These are phyloP conservation scores for Ophiocordyceps camponoti-leonardi DNA, from an alignment of 2,329 filamentous ascomycete genomes.

Conservation along the genomic window DNA sequence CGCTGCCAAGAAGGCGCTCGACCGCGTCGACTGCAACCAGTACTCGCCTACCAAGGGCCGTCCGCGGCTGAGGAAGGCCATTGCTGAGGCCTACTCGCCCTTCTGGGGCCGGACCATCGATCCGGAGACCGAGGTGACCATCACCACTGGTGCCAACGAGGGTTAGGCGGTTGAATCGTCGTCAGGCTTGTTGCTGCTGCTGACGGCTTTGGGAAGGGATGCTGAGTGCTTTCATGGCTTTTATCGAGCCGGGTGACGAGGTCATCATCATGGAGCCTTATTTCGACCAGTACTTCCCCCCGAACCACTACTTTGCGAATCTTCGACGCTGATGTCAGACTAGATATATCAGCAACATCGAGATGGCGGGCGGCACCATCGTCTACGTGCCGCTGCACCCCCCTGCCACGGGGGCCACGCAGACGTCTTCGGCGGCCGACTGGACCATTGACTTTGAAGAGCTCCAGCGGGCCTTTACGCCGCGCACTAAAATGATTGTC, in stretches of 20 bases:
- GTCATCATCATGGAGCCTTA: slow-evolving; percentile 98
- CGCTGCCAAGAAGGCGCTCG: slow-evolving; percentile 77
- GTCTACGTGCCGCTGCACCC: slow-evolving; percentile 92
- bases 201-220: slow-evolving; percentile 33
- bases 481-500: slow-evolving; percentile 92
- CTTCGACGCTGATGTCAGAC: neutral
- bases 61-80: slow-evolving; percentile 78
- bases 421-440: slow-evolving; percentile 70
- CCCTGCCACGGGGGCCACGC: slow-evolving; percentile 58
- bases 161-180: slow-evolving; percentile 11
- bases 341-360: slow-evolving; percentile 79
- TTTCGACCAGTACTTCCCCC: slow-evolving; percentile 94
- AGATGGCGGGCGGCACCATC: slow-evolving; percentile 92
- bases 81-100: slow-evolving; percentile 82
- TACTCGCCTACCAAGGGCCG: slow-evolving; percentile 93
- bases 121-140: slow-evolving; percentile 82
- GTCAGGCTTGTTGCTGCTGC: neutral
- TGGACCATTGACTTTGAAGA: slow-evolving; percentile 79
- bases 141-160: slow-evolving; percentile 85
- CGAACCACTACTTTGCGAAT: too few relatives aligned
- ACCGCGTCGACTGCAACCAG: slow-evolving; percentile 93
- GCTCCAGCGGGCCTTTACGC: slow-evolving; percentile 65
- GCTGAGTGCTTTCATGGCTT: slow-evolving; percentile 95
- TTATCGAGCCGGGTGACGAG: slow-evolving; percentile 86
- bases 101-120: slow-evolving; percentile 70